A percentile compares a stretch with the other conserved stretches of the same genome.
These are phyloP conservation scores for Aegilops sharonensis DNA, from an alignment of 176 grass and related monocot species.

Conservation along the genomic window DNA sequence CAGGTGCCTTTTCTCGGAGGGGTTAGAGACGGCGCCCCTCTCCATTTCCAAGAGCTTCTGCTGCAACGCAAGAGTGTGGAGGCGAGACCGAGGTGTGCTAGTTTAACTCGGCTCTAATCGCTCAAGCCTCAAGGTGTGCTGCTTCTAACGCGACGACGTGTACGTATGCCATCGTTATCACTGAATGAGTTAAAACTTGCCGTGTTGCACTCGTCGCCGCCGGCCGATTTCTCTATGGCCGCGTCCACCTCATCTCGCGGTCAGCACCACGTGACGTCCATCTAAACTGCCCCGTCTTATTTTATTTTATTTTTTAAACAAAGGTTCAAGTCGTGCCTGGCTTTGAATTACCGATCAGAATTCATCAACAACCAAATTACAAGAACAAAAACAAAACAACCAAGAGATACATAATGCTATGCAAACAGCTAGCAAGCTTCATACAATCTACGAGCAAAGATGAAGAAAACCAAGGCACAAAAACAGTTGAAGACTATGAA, in stretches of 20 bases:
- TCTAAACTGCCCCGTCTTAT: neutral
- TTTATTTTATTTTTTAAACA: no score
- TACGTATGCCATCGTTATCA: neutral
- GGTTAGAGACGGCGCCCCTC: neutral
- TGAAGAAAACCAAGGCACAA: no score
- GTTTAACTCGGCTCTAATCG: neutral
- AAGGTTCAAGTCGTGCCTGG: no score
- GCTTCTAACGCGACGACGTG: neutral
- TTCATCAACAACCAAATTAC: no score
- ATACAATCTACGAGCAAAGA: no score
- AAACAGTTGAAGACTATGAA: no score
- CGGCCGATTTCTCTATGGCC: neutral
- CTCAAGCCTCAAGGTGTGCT: neutral
- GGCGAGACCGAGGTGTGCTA: neutral
- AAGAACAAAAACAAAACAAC: no score
- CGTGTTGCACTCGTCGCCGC: neutral
- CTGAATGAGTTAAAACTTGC: neutral
- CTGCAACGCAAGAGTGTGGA: neutral
- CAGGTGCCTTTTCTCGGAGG: conserved; percentile 24
- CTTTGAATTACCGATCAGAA: no score
- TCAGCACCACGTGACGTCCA: no score
- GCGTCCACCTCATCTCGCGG: no score
- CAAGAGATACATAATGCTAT: no score
- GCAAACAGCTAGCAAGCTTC: no score
- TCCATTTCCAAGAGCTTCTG: conserved; percentile 17